phyloP scores from a whole-genome alignment of 805 yeast species.

The Saccharomycopsis sp. region DNA sequence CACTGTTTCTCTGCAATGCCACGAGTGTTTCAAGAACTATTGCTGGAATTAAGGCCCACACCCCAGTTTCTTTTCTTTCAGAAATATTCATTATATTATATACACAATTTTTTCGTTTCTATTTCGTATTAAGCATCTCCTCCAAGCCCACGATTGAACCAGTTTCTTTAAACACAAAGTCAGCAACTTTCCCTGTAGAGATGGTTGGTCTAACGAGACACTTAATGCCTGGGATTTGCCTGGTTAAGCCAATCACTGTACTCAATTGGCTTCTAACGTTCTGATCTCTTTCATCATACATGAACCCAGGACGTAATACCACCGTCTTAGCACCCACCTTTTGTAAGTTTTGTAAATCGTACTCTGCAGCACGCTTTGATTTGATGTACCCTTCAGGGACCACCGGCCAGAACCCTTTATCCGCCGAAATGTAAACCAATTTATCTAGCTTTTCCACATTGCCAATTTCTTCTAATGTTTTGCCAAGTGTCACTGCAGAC shows the following conservation, averaged over 20 bases:
- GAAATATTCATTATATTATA: neutral
- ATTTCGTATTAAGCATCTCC: neutral
- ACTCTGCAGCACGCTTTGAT: conserved; percentile 75
- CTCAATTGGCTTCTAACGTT: conserved; percentile 37
- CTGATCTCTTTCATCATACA: conserved; percentile 51
- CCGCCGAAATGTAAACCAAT: conserved; percentile 79
- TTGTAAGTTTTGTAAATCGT: conserved; percentile 39
- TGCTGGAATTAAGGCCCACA: conserved; percentile 67
- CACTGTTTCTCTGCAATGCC: conserved; percentile 61
- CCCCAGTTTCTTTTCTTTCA: too few relatives aligned
- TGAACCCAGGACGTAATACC: conserved; percentile 72
- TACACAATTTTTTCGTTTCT: neutral
- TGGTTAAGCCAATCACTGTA: conserved; percentile 34
- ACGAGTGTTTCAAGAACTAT: conserved; percentile 59
- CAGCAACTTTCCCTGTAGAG: conserved; percentile 63
- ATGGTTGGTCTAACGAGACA: conserved; percentile 52
- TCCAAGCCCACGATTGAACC: too few relatives aligned
- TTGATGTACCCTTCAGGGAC: conserved; percentile 65
- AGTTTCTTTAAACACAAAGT: too few relatives aligned
- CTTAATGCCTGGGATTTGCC: conserved; percentile 35
- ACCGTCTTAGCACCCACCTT: conserved; percentile 31
- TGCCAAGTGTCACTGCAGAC: conserved; percentile 60
- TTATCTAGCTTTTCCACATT: conserved; percentile 35
- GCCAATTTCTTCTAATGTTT: conserved; percentile 36
- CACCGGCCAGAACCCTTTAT: conserved; percentile 45